Evolutionary conservation across 257 asterid genomes (phyloP).

Genomic region (Paraleonurus japonicus): DNA sequence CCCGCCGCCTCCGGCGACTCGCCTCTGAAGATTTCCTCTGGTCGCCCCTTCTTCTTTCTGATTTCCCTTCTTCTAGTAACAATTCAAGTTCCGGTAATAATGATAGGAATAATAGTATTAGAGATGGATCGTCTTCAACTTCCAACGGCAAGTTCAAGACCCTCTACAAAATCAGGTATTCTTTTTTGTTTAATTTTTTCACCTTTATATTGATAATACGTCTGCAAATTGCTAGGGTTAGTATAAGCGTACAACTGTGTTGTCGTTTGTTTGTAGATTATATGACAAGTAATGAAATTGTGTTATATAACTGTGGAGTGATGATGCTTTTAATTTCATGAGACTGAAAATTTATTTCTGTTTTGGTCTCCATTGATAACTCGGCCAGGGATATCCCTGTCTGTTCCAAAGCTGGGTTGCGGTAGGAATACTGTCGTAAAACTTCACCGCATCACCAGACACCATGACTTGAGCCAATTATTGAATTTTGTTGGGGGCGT

Average conservation of each 20-base stretch:
- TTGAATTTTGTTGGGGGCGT: too few species aligned
- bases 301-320: not conserved
- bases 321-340: not conserved
- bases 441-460: too few species aligned
- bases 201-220: not conserved
- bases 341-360: not conserved
- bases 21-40: slow-evolving; percentile 63
- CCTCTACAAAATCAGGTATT: slow-evolving; percentile 62
- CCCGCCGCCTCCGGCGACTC: slow-evolving; percentile 55
- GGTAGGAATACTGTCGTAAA: too few species aligned
- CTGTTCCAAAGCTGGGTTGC: too few species aligned
- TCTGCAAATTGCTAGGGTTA: not conserved
- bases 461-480: too few species aligned
- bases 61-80: slow-evolving; percentile 40
- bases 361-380: not conserved
- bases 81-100: not conserved
- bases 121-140: slow-evolving; percentile 21
- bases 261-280: not conserved
- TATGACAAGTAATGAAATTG: not conserved
- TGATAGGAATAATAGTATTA: not conserved
- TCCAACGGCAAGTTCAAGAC: slow-evolving; percentile 36
- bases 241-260: not conserved
- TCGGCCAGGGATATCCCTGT: too few species aligned
- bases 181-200: not conserved
- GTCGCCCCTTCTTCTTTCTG: slow-evolving; percentile 55